Base-by-base conservation (phyloP, 129 eudicot species). In the Lactuca saligna region DNA sequence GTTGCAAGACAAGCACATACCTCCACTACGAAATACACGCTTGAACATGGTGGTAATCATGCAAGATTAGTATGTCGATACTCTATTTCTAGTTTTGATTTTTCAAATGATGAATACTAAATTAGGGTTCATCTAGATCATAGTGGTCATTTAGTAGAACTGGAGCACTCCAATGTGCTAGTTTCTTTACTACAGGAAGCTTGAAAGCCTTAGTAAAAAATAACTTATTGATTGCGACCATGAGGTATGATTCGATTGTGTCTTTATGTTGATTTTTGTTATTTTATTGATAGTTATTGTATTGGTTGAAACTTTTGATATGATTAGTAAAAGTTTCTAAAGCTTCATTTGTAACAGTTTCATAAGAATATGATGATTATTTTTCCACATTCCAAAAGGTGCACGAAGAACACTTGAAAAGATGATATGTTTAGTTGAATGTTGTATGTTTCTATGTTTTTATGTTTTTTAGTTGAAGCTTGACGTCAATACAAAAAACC, bases 201-300 rank as follows among this genome's bases (percentile, higher is more conserved):
- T 88, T 38, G 88, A 50, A 82, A 85, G 91, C 82, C 91, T 88
- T 13, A 88, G 95, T 35, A 91, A 88, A 65, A 91, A 88, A 48
- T 91, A 88, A 78, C 88, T 88, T 53, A 81, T 88, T 42, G 95
- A 88, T 61, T 88, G 95, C 78, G 95, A 88, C 42, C 91, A 82
- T 67, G 91, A 84, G 95, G 95, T 84, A 70, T 58, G 83, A 42
- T 54, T 69, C 17, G 25, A 20, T 20, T 63, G 16, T 9, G 55
- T 17, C 32, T 50, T 57, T 39, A 14, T 32, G 37, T 33, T 25
- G 25, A 7, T 50, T 6, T 20, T 50, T 13, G 13, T 31, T 17
- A 4, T 68, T 34, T 17, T 42, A 54, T 11, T 55, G 25, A 32
- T 53, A 20, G 25, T 20, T 20, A 20, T 20, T 20, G 25, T 20